Percentiles rank a stretch among this genome's conserved stretches.
Evolutionary conservation across 495 filamentous ascomycete genomes (phyloP).

Genomic region (Penicillium riverlandense): DNA sequence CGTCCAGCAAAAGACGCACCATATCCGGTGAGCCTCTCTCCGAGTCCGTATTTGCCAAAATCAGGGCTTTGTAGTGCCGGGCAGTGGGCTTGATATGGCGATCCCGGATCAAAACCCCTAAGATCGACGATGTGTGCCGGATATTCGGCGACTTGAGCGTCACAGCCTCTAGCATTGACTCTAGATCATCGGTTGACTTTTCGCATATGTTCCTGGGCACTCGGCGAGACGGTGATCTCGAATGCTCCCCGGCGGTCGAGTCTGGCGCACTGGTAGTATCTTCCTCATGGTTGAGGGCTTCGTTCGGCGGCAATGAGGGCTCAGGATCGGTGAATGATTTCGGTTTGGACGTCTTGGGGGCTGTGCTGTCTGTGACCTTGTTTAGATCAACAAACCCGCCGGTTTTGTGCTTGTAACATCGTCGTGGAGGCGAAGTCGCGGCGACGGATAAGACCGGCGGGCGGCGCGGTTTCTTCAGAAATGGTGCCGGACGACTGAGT

Average conservation of each 20-base stretch:
- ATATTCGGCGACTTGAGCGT: conserved; percentile 15
- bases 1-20: conserved; percentile 53
- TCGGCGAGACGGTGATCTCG: conserved; percentile 4
- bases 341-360: no score
- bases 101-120: conserved; percentile 46
- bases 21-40: conserved; percentile 55
- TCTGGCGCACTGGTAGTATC: not conserved
- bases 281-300: not conserved
- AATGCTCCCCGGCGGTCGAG: not conserved
- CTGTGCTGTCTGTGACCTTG: not conserved
- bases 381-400: not conserved
- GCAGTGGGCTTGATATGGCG: conserved; percentile 56
- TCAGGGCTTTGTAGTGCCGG: conserved; percentile 64
- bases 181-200: conserved; percentile 17
- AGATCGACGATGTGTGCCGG: conserved; percentile 16
- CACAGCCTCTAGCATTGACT: conserved; percentile 17
- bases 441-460: conserved; percentile 1
- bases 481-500: conserved; percentile 6
- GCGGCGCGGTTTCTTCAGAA: not conserved
- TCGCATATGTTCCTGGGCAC: conserved; percentile 11
- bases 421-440: conserved; percentile 9
- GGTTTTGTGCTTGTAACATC: conserved; percentile 15
- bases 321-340: not conserved
- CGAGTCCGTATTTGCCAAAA: conserved; percentile 60
- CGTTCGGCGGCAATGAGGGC: not conserved